phyloP scores from a whole-genome alignment of 148 eudicot species.

The Fagopyrum esculentum region DNA sequence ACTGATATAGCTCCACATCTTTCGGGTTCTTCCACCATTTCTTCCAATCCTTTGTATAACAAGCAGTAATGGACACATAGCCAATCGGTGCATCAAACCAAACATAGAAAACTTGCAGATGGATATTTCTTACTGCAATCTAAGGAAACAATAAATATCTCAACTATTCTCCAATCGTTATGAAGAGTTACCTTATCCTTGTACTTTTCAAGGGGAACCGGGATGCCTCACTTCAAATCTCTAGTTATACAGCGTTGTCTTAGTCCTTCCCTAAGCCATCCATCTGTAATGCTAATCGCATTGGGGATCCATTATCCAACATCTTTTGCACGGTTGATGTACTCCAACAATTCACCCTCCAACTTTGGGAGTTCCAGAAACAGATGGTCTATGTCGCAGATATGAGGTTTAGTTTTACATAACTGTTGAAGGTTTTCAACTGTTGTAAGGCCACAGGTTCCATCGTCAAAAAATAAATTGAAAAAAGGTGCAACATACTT shows the following conservation, averaged over 20 bases:
- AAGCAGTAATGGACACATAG: conserved; percentile 80
- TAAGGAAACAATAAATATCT: no score
- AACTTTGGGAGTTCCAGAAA: conserved; percentile 81
- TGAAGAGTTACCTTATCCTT: conserved; percentile 57
- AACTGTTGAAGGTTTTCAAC: conserved; percentile 41
- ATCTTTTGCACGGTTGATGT: conserved; percentile 47
- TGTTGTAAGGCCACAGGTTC: no score
- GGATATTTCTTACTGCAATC: no score
- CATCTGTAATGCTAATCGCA: conserved; percentile 72
- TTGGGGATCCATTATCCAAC: conserved; percentile 87
- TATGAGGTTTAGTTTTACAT: conserved; percentile 56
- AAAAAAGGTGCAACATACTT: conserved; percentile 26
- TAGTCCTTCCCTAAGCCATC: conserved; percentile 83
- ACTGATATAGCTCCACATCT: conserved; percentile 81
- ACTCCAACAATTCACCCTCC: conserved; percentile 50
- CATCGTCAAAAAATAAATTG: no score
- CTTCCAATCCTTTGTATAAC: conserved; percentile 83
- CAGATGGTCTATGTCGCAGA: conserved; percentile 74
- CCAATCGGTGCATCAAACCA: conserved; percentile 98
- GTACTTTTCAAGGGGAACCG: conserved; percentile 74
- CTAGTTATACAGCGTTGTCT: conserved; percentile 73
- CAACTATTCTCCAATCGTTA: no score
- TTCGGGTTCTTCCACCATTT: conserved; percentile 96
- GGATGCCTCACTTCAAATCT: conserved; percentile 94
- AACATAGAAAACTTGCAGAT: conserved; percentile 55